Percentiles rank a stretch among this genome's conserved stretches.
phyloP scores from a whole-genome alignment of 768 basidiomycete species.

The Podaxis mareebaensis region DNA sequence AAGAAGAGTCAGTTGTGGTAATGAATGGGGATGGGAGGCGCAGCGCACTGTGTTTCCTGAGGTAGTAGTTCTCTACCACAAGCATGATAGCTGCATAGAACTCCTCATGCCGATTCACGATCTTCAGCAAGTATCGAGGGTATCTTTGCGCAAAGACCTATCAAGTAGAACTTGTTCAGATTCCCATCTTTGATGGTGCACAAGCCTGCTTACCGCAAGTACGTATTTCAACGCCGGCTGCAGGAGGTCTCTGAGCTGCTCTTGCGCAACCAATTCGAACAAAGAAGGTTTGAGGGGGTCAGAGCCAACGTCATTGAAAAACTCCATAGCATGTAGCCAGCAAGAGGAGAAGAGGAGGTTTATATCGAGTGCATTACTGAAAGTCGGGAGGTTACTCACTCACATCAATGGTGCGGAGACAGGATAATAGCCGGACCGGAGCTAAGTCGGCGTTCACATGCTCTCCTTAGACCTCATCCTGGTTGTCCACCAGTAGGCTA shows the following conservation, averaged over 20 bases:
- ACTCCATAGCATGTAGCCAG: conserved; percentile 56
- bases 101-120: conserved; percentile 96
- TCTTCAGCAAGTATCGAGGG: conserved; percentile 86
- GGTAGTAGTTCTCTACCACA: conserved; percentile 88
- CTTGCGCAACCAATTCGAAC: conserved; percentile 92
- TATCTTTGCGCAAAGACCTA: conserved; percentile 95
- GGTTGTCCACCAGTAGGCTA: background rate
- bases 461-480: background rate
- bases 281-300: conserved; percentile 79
- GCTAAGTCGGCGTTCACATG: conserved; percentile 14
- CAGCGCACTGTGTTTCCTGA: conserved; percentile 76
- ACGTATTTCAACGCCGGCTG: conserved; percentile 96
- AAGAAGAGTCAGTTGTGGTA: conserved; percentile 8
- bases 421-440: conserved; percentile 14
- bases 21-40: background rate
- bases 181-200: background rate
- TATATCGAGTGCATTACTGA: conserved; percentile 8
- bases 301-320: conserved; percentile 74
- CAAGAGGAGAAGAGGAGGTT: background rate
- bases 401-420: background rate
- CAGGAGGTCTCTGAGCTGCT: conserved; percentile 87
- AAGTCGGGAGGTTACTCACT: background rate
- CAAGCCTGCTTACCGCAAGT: conserved; percentile 56
- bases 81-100: conserved; percentile 90
- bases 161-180: background rate